Evolutionary conservation across 129 eudicot genomes (phyloP).

Genomic region (Lactuca saligna): DNA sequence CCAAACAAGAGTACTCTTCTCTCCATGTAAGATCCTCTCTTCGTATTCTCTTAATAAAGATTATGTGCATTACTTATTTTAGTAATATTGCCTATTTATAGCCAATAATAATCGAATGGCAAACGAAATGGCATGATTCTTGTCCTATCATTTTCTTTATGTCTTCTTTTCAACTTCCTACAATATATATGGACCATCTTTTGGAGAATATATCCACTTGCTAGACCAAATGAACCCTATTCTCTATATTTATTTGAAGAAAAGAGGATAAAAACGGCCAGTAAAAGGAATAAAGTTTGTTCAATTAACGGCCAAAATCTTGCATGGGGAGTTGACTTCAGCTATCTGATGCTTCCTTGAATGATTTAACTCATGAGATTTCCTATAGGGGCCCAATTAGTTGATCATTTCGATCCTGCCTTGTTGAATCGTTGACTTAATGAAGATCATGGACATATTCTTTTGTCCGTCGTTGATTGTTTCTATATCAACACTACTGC

Average conservation of each 20-base stretch:
- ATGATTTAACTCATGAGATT: not conserved
- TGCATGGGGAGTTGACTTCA: slow-evolving; percentile 20
- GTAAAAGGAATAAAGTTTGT: slow-evolving; percentile 1
- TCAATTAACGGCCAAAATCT: not conserved
- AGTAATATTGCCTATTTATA: slow-evolving; percentile 12
- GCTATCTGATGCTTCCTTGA: slow-evolving; percentile 15
- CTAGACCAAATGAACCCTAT: slow-evolving; percentile 18
- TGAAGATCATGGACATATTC: not conserved
- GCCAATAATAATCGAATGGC: not conserved
- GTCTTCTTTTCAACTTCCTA: not conserved
- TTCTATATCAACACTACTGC: not conserved
- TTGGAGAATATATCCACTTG: slow-evolving; percentile 14
- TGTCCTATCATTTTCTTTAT: slow-evolving; percentile 6
- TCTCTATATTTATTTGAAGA: slow-evolving; percentile 7
- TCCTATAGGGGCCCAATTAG: slow-evolving; percentile 1
- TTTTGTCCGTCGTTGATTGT: not conserved
- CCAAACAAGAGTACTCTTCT: slow-evolving; percentile 25
- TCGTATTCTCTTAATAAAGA: slow-evolving; percentile 6
- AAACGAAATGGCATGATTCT: not conserved
- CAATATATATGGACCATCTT: not conserved
- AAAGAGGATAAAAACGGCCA: not conserved
- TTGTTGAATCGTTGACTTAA: not conserved
- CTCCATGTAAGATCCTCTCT: slow-evolving; percentile 32
- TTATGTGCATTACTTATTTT: slow-evolving; percentile 5
- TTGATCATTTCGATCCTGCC: not conserved